Evolutionary conservation across 106 monocot genomes (phyloP), one percentile per base, ranked within the genome.

Genomic region (Ottelia alismoides): DNA sequence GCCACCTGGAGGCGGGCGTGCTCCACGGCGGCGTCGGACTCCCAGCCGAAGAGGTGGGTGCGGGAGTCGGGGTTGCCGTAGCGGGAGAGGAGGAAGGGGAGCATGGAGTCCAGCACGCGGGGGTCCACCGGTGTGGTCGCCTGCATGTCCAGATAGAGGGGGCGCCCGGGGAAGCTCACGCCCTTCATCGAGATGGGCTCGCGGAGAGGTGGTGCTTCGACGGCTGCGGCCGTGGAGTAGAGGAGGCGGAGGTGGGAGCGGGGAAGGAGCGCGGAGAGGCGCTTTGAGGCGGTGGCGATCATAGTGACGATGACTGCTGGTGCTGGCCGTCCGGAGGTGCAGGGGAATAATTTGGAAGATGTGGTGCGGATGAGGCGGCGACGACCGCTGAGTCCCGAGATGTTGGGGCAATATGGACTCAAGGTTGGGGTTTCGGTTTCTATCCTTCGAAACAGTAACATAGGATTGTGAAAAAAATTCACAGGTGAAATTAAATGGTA

Each of bases 41-140:
- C 96, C 96, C 96, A 98, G 56, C 96, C 96, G 61, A 79, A 98
- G 45, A 98, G 76, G 65, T 89, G 96, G 51, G 96, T 98, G 32
- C 96, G 85, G 44, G 96, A 98, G 72, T 98, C 89, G 63, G 96
- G 96, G 66, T 98, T 98, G 25, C 96, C 96, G 72, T 69, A 98
- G 55, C 79, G 76, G 55, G 76, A 76, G 53, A 98, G 70, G 74
- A 81, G 82, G 72, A 79, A 98, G 49, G 96, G 96, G 30, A 98
- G 85, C 89, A 98, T 98, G 43, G 89, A 59, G 58, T 98, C 96
- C 27, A 98, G 79, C 31, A 98, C 89, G 47, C 96, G 89, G 21
- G 96, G 96, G 52, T 98, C 96, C 12, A 89, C 79, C 20, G 96
- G 96, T 40, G 85, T 89, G 12, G 96, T 89, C 16, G 96, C 88